Evolutionary conservation across 179 eudicot genomes (phyloP), one percentile per base, ranked within the genome.

Genomic region (Beta lomatogona): DNA sequence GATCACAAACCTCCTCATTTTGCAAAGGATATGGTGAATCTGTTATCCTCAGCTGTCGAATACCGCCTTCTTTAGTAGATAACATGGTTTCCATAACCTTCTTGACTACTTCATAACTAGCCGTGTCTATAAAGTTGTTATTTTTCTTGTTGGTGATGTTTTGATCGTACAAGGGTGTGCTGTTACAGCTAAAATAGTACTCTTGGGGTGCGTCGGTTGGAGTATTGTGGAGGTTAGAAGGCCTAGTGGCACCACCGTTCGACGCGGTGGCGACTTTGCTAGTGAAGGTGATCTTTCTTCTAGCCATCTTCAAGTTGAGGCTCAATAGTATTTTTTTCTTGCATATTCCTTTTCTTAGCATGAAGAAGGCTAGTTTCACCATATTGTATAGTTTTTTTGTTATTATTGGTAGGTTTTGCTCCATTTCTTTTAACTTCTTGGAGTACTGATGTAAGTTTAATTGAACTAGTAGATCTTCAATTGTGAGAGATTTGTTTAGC

Each of bases 151-250:
- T 72, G 21, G 80, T 73, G 77, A 83, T 83, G 78, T 71, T 73
- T 15, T 79, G 77, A n/a, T 60, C 80, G 80, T 83, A 80, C 60
- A 77, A 52, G 4, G 86, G 88, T 3, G 85, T 79, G 77, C 66
- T 76, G 54, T 77, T 83, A 16, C 85, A 86, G 19, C 88, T 86
- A 54, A 86, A 83, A 79, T 83, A 86, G 70, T 81, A 83, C 76
- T 86, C 88, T 8, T 22, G 25, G 19, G 68, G 58, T 44, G 22
- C 41, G 53, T 80, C 63, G 65, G 36, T 36, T 36, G 36, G 54
- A 58, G 57, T n/a, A 48, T 48, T 0, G 10, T 48, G 53, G 53
- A 48, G 1, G 53, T 9, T 48, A 11, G 53, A 48, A 9, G 71
- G 21, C 4, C 19, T 11, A 46, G 45, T 16, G 48, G 52, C 12